Evolutionary conservation across 495 filamentous ascomycete species (phyloP).

Genomic region (Penicillium pancosmium): DNA sequence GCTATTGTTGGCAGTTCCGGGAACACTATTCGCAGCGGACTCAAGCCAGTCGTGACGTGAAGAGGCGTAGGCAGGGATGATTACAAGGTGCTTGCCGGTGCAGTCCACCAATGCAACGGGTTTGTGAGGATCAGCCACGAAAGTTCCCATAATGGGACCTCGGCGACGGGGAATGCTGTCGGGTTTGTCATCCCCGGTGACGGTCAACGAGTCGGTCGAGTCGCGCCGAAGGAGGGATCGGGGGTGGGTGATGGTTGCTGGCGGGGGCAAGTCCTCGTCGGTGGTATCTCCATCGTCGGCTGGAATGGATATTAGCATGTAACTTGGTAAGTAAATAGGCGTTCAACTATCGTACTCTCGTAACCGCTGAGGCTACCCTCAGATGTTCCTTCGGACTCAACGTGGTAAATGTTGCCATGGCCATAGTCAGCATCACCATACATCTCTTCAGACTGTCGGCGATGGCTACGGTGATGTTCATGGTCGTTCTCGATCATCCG

Average conservation of each 20-base stretch:
- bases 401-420: constrained; percentile 52
- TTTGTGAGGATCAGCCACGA: constrained; percentile 61
- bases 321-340: constrained; percentile 15
- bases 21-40: constrained; percentile 50
- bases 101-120: constrained; percentile 74
- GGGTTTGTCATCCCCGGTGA: constrained; percentile 54
- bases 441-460: constrained; percentile 47
- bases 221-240: constrained; percentile 59
- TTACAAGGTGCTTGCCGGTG: constrained; percentile 70
- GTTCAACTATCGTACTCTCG: constrained; percentile 60
- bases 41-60: constrained; percentile 54
- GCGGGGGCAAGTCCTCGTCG: constrained; percentile 73
- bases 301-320: constrained; percentile 59
- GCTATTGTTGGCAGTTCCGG: constrained; percentile 56
- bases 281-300: constrained; percentile 83
- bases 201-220: constrained; percentile 49
- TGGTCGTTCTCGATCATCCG: constrained; percentile 68
- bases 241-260: constrained; percentile 55
- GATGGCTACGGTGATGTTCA: constrained; percentile 43
- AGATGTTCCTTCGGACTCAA: constrained; percentile 56
- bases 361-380: constrained; percentile 71
- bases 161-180: constrained; percentile 52
- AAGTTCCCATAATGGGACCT: constrained; percentile 59
- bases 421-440: constrained; percentile 49
- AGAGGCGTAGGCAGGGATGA: constrained; percentile 57